Base-by-base conservation (phyloP, 139 green algal genomes). In the Edaphochlamys debaryana region DNA sequence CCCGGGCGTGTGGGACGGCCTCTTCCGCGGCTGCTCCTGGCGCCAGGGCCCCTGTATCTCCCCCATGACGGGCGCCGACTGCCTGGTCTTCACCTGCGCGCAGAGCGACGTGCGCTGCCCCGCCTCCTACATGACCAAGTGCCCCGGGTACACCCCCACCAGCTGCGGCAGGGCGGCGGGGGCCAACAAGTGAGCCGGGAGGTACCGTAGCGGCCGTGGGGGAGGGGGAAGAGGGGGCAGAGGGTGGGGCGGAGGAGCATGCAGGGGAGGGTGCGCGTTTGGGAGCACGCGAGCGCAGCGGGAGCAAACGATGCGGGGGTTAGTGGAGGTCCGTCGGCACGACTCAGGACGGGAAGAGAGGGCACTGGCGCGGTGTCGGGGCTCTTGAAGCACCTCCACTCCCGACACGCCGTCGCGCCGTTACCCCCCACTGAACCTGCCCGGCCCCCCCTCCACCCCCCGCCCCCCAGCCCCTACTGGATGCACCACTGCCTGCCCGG, bases 401-500 rank as follows among this genome's bases (percentile, higher is more conserved):
- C n/a, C n/a, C n/a, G n/a, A n/a, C n/a, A n/a, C n/a, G n/a, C n/a
- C n/a, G n/a, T n/a, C n/a, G n/a, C n/a, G n/a, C n/a, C n/a, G n/a
- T n/a, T n/a, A n/a, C n/a, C n/a, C n/a, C n/a, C n/a, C n/a, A n/a
- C n/a, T n/a, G n/a, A n/a, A n/a, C n/a, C n/a, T n/a, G n/a, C 68
- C 52, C 52, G 29, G 25, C 29, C 54, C 37, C 32, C 42, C 41
- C 7, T 38, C 52, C 54, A 4, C 54, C 22, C 41, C 72, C 72
- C 40, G 32, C 38, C 34, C 52, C 58, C 38, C 76, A 89, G 67
- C 50, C 50, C 63, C 40, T 92, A 90, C 67, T 94, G 86, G 86
- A 89, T 84, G 67, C 90, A 92, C 82, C 87, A 91, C 80, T 94
- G 90, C 84, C 87, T 91, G 37, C 90, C 90, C 23, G 79, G 90